Evolutionary conservation across 139 green algal species (phyloP), one percentile per base, ranked within the genome.

Genomic region (Asterochloris erici): DNA sequence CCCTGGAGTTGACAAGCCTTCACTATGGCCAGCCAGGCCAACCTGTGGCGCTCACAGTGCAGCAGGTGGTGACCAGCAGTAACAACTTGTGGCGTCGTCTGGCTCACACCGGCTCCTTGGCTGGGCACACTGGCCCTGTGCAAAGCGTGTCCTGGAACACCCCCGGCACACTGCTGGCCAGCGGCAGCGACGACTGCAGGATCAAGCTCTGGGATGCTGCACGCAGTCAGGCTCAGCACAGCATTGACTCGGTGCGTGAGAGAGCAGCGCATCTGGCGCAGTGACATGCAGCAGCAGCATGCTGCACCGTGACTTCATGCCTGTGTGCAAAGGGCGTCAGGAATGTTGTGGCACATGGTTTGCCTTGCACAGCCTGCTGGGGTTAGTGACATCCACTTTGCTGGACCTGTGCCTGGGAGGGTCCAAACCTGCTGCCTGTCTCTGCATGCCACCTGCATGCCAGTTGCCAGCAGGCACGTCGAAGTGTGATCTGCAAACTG

Each of bases 121-220:
- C 63, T 27, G 71, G 60, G 26, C 70, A 84, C 60, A 76, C 47
- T 54, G 89, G 90, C 69, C 88, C 88, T 66, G 90, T 94, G 15
- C 94, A 93, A 82, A 89, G 89, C 0, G 84, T 90, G 21, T 38
- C 73, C 77, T 94, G 94, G 81, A 90, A 68, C 13, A 77, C 84
- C 1, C 73, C 84, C 24, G 90, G 90, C 24, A 79, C 89, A 60
- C 84, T 89, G 54, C 78, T 96, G 26, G 78, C 90, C 13, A 91
- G 85, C 79, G 93, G 93, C 68, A 87, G 79, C 26, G 93, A 96
- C 77, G 90, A 93, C 80, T 92, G 93, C 9, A 86, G 85, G 81
- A 85, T 95, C 71, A 94, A 89, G 77, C 17, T 95, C 14, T 96
- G 91, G 91, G 78, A 85, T 15, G 74, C 81, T 64, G 81, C 85